Conservation (phyloP, 2,329 filamentous ascomycete genomes). For the Didymella glomerata region DNA sequence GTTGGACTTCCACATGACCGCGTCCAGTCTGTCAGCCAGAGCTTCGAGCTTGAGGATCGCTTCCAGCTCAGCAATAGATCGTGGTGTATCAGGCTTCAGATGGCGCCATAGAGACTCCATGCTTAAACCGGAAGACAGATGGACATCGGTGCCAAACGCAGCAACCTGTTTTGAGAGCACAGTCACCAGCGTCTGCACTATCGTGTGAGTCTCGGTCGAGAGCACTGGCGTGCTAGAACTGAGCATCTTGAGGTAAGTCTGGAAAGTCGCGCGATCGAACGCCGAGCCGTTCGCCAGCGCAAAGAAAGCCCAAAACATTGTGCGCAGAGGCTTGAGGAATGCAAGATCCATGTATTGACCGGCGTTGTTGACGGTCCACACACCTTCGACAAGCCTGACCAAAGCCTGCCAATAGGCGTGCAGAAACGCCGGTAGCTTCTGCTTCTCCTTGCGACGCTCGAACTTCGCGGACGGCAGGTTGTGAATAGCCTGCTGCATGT, state of each 20-base stretch:
- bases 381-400: slow-evolving; percentile 26
- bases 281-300: slow-evolving; percentile 51
- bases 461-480: slow-evolving; percentile 42
- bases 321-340: slow-evolving; percentile 39
- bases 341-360: slow-evolving; percentile 22
- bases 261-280: slow-evolving; percentile 63
- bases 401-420: slow-evolving; percentile 38
- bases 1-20: slow-evolving; percentile 47
- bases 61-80: slow-evolving; percentile 49
- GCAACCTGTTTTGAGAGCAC: slow-evolving; percentile 37
- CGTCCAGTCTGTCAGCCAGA: slow-evolving; percentile 58
- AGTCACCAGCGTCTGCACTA: slow-evolving; percentile 41
- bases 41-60: slow-evolving; percentile 54
- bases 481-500: slow-evolving; percentile 44
- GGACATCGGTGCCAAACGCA: slow-evolving; percentile 73
- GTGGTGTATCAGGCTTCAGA: slow-evolving; percentile 69
- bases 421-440: slow-evolving; percentile 46
- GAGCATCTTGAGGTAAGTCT: slow-evolving; percentile 60
- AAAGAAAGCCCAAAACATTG: slow-evolving; percentile 61
- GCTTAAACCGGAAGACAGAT: slow-evolving; percentile 75
- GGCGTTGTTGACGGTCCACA: slow-evolving; percentile 23
- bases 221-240: slow-evolving; percentile 26
- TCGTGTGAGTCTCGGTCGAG: slow-evolving; percentile 5
- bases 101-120: slow-evolving; percentile 82
- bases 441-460: slow-evolving; percentile 47